Evolutionary conservation across 2,329 filamentous ascomycete species (phyloP).

Genomic region (Fusarium poae): DNA sequence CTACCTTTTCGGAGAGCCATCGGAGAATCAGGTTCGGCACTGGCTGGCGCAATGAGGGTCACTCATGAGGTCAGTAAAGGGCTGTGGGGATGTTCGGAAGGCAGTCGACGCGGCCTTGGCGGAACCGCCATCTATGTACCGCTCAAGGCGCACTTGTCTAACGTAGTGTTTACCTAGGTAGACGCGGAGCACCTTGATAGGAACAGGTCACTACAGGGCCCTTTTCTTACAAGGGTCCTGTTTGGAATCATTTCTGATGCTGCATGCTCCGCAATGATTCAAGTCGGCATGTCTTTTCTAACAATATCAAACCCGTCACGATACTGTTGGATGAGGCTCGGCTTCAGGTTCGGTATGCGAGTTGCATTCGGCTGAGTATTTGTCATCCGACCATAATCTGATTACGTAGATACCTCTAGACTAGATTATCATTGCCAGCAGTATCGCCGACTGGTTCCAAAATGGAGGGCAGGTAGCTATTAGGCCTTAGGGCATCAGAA

Average conservation of each 20-base stretch:
- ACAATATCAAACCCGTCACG: slow-evolving; percentile 3
- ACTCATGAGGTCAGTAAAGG: slow-evolving; percentile 46
- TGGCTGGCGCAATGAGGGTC: slow-evolving; percentile 41
- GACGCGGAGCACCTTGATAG: slow-evolving; percentile 42
- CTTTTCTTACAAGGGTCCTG: slow-evolving; percentile 11
- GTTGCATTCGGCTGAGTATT: slow-evolving; percentile 26
- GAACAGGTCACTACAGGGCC: neutral
- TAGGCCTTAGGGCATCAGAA: no score
- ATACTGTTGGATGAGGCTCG: slow-evolving; percentile 29
- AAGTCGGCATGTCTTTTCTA: neutral
- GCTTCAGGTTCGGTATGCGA: slow-evolving; percentile 42
- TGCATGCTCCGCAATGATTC: neutral
- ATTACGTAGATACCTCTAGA: no score
- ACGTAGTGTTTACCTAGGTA: slow-evolving; percentile 15
- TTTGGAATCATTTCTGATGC: slow-evolving; percentile 36
- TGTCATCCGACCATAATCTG: slow-evolving; percentile 44
- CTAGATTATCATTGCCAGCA: slow-evolving; percentile 27
- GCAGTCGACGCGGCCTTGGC: slow-evolving; percentile 41
- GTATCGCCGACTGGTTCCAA: neutral
- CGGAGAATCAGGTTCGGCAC: slow-evolving; percentile 36
- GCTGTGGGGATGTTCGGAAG: slow-evolving; percentile 42
- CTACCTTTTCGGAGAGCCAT: slow-evolving; percentile 42
- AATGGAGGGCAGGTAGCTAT: neutral
- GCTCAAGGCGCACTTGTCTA: slow-evolving; percentile 21
- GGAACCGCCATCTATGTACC: slow-evolving; percentile 40